Evolutionary conservation across 805 yeast species (phyloP).

Genomic region (Kluyveromyces starmeri): DNA sequence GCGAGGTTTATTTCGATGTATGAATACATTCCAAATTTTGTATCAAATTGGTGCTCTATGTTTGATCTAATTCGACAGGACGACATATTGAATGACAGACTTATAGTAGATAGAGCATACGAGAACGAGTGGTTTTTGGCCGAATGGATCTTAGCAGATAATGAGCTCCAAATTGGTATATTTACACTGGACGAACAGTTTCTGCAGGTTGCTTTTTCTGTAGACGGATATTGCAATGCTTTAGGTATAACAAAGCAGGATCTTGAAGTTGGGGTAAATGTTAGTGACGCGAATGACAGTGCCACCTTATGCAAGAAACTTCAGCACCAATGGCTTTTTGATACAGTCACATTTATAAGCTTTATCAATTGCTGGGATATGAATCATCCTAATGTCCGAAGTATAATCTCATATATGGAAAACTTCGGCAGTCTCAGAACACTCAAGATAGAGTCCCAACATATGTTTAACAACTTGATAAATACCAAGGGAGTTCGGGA

Average conservation of each 20-base stretch:
- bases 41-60: slow-evolving; percentile 19
- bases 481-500: slow-evolving; percentile 26
- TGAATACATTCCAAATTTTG: slow-evolving; percentile 17
- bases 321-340: slow-evolving; percentile 1
- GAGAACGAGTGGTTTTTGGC: slow-evolving; percentile 18
- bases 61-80: slow-evolving; percentile 24
- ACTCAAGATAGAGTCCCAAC: slow-evolving; percentile 15
- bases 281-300: not conserved
- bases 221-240: slow-evolving; percentile 13
- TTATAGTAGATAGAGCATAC: slow-evolving; percentile 20
- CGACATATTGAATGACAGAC: slow-evolving; percentile 22
- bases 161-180: slow-evolving; percentile 13
- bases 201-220: slow-evolving; percentile 24
- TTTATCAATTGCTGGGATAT: slow-evolving; percentile 5
- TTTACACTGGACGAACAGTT: slow-evolving; percentile 17
- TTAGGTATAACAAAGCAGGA: not conserved
- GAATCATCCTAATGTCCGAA: slow-evolving; percentile 6
- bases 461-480: slow-evolving; percentile 17
- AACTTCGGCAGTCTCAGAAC: slow-evolving; percentile 16
- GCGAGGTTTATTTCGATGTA: slow-evolving; percentile 18
- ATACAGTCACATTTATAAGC: slow-evolving; percentile 2
- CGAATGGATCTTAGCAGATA: slow-evolving; percentile 19
- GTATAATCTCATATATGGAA: slow-evolving; percentile 13
- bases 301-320: not conserved
- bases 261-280: slow-evolving; percentile 1